Evolutionary conservation across 1,139 yeast genomes (phyloP).

Genomic region (Sugiyamaella castrensis): DNA sequence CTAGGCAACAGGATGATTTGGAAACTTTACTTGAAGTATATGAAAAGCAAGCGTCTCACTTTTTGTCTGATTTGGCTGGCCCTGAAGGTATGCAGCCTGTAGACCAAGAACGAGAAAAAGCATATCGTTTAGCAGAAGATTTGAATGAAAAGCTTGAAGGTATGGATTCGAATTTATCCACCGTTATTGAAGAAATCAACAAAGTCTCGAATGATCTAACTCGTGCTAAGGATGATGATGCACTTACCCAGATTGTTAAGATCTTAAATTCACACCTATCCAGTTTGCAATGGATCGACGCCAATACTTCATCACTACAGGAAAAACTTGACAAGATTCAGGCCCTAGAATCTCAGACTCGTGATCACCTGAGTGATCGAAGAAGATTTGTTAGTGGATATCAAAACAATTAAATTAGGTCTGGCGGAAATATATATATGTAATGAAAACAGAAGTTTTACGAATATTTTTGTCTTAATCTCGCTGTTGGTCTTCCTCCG

Average conservation of each 20-base stretch:
- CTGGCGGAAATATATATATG: too few relatives aligned
- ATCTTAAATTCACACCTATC: slow-evolving; percentile 86
- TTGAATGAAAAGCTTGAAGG: slow-evolving; percentile 78
- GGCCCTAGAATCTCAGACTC: slow-evolving; percentile 5
- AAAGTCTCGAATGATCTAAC: slow-evolving; percentile 80
- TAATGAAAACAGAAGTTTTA: too few relatives aligned
- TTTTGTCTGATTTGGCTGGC: slow-evolving; percentile 34
- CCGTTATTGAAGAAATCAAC: slow-evolving; percentile 82
- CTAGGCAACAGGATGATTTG: slow-evolving; percentile 88
- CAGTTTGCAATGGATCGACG: slow-evolving; percentile 83
- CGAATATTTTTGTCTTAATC: too few relatives aligned
- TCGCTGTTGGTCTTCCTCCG: too few relatives aligned
- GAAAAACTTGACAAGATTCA: slow-evolving; percentile 42
- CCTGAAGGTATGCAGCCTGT: slow-evolving; percentile 43
- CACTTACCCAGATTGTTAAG: slow-evolving; percentile 61
- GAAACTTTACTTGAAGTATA: slow-evolving; percentile 79
- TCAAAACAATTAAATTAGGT: background rate
- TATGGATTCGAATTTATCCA: slow-evolving; percentile 69
- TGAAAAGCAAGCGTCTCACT: slow-evolving; percentile 74
- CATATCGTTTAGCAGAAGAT: slow-evolving; percentile 82
- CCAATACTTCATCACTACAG: slow-evolving; percentile 64
- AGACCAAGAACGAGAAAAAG: slow-evolving; percentile 88
- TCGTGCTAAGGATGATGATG: slow-evolving; percentile 55
- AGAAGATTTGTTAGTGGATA: background rate
- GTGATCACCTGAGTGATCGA: slow-evolving; percentile 7